phyloP scores from a whole-genome alignment of 106 monocot species.

The Iris macrosiphon region DNA sequence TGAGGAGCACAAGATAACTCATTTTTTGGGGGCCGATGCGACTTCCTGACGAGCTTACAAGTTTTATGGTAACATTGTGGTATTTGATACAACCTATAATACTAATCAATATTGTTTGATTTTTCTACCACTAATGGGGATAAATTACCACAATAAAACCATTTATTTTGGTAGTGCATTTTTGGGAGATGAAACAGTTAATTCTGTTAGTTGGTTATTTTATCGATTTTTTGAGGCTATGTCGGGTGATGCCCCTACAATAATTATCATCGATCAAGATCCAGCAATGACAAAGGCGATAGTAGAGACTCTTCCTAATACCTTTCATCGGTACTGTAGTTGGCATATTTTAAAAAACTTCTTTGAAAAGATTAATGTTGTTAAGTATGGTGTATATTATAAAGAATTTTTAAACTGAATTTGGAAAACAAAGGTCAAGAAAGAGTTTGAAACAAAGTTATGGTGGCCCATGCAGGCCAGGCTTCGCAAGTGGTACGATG shows the following conservation, averaged over 20 bases:
- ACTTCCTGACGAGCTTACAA: too few species aligned
- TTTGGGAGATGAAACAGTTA: not conserved
- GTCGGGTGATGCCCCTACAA: not conserved
- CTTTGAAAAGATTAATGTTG: not conserved
- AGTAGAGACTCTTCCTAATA: not conserved
- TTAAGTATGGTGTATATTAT: not conserved
- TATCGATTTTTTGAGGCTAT: not conserved
- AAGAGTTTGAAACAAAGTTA: conserved; percentile 1
- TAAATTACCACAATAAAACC: not conserved
- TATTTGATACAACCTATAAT: not conserved
- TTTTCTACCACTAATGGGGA: not conserved
- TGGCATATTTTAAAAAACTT: not conserved
- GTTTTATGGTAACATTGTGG: not conserved
- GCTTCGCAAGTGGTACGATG: too few species aligned
- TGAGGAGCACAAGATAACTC: too few species aligned
- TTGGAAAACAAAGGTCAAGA: not conserved
- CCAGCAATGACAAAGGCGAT: not conserved
- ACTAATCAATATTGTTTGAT: not conserved
- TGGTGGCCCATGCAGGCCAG: too few species aligned
- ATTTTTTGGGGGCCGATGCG: too few species aligned
- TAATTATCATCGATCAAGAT: not conserved
- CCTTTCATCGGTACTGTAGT: not conserved
- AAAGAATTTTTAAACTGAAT: not conserved
- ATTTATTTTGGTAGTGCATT: not conserved
- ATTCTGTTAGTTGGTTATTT: not conserved